Base-by-base conservation (phyloP, 208 protist species). In the Plasmodiophora brassicae region DNA sequence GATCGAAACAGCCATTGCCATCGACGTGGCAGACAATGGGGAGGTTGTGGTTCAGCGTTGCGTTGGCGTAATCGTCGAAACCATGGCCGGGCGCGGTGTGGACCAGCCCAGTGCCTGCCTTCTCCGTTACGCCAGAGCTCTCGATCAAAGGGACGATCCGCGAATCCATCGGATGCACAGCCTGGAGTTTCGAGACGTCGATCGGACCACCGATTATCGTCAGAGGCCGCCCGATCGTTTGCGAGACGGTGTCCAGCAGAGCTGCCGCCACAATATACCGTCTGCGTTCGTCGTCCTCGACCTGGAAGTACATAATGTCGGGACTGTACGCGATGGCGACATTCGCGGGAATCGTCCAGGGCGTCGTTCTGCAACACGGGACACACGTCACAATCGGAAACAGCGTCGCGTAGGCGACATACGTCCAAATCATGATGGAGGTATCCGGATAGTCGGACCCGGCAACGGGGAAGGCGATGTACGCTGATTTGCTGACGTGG, bases 21-120 rank as follows among this genome's bases (percentile, higher is more conserved):
- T 96, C 94, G 0, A 96, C 94, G 28, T 85, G 57, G 0, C 43
- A 86, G 44, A 90, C 54, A 41, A 90, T 53, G 36, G 35, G 43
- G 20, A 90, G 85, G 1, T 71, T 84, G 84, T 89, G 72, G 46
- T 90, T 87, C 32, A 78, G 53, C 25, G 84, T 65, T 25, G 85
- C 78, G 0, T 85, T 25, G 32, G 65, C 36, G 43, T 92, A 93
- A 89, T 95, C 93, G 22, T 94, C 93, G 28, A 90, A 60, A 85
- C 94, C 95, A 85, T 96, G 95, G 20, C 91, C 93, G 0, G 94
- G 94, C 8, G 95, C 95, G 20, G 93, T 96, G 87, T 96, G 95
- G 10, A 96, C 95, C 1, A 96, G 60, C 36, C 95, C 93, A 35
- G 93, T 94, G 84, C 93, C 94, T 39, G 87, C 84, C 1, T 92